Evolutionary conservation across 257 asterid genomes (phyloP).

Genomic region (Nemophila menziesii): DNA sequence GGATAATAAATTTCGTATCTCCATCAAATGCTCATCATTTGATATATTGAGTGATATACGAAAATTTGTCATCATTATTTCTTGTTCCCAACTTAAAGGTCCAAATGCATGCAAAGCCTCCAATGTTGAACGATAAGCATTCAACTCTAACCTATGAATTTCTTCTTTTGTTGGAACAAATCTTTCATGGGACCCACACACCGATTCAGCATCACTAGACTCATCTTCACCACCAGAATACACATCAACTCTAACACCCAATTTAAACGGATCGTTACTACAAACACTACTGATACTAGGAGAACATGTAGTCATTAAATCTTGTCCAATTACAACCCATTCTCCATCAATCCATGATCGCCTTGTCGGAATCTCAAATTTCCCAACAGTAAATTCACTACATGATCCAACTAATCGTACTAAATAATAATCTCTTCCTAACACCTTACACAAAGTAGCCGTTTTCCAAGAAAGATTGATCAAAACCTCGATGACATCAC

Average conservation of each 20-base stretch:
- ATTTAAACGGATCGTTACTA: constrained; percentile 6
- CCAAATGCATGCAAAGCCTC: constrained; percentile 44
- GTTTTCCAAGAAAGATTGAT: constrained; percentile 25
- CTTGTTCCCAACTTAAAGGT: constrained; percentile 47
- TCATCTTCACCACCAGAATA: constrained; percentile 11
- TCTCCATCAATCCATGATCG: constrained; percentile 28
- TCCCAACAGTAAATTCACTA: constrained; percentile 19
- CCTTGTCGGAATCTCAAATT: constrained; percentile 21
- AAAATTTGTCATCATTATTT: constrained; percentile 35
- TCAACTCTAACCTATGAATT: constrained; percentile 38
- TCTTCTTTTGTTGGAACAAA: constrained; percentile 14
- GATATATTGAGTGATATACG: constrained; percentile 42
- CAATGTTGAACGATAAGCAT: constrained; percentile 38
- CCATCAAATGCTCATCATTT: constrained; percentile 39
- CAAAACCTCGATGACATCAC: constrained; percentile 31
- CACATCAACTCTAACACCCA: constrained; percentile 11
- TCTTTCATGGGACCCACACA: constrained; percentile 14
- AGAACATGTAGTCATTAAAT: constrained; percentile 20
- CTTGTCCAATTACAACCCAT: constrained; percentile 38
- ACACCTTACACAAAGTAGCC: constrained; percentile 27
- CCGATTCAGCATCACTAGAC: constrained; percentile 35
- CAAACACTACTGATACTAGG: constrained; percentile 27
- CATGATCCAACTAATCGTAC: constrained; percentile 27
- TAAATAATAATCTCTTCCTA: constrained; percentile 11
- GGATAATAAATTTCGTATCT: constrained; percentile 34